phyloP scores from a whole-genome alignment of 2,329 filamentous ascomycete genomes.

The Chaetomiaceae sp. region DNA sequence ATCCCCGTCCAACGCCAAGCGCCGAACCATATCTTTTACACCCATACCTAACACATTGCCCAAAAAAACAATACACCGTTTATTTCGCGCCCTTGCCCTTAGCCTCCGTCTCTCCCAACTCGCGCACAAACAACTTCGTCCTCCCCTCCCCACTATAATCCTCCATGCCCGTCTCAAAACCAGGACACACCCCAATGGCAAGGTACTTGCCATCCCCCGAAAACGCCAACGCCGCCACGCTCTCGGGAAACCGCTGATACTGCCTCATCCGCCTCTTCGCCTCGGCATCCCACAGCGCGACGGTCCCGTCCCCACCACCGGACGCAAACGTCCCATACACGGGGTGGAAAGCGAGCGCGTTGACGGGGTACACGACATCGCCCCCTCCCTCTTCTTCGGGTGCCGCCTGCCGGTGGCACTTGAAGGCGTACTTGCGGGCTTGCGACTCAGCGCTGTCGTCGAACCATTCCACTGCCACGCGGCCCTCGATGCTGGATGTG shows the following conservation, averaged over 20 bases:
- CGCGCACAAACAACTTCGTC: slow-evolving; percentile 74
- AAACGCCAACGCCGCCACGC: slow-evolving; percentile 73
- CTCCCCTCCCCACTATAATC: slow-evolving; percentile 68
- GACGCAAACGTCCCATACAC: slow-evolving; percentile 79
- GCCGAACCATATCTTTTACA: slow-evolving; percentile 2
- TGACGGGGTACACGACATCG: slow-evolving; percentile 88
- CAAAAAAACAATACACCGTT: neutral
- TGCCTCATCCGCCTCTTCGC: slow-evolving; percentile 86
- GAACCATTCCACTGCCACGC: slow-evolving; percentile 97
- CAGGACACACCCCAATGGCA: slow-evolving; percentile 76
- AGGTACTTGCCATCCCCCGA: slow-evolving; percentile 71
- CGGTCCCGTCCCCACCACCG: slow-evolving; percentile 83
- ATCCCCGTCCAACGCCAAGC: slow-evolving; percentile 13
- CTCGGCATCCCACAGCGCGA: slow-evolving; percentile 89
- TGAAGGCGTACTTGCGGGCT: slow-evolving; percentile 95
- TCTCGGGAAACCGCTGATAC: slow-evolving; percentile 78
- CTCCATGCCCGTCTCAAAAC: slow-evolving; percentile 83
- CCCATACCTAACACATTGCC: neutral
- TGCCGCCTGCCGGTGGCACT: slow-evolving; percentile 82
- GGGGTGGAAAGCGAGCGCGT: slow-evolving; percentile 84
- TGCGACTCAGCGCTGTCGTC: slow-evolving; percentile 84
- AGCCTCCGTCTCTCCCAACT: slow-evolving; percentile 82
- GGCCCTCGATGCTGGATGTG: slow-evolving; percentile 86
- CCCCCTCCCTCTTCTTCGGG: slow-evolving; percentile 58
- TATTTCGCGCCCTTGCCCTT: slow-evolving; percentile 75